These are phyloP conservation scores for Chaetomium cochliodes DNA, from an alignment of 495 filamentous ascomycete species.

Conservation along the genomic window DNA sequence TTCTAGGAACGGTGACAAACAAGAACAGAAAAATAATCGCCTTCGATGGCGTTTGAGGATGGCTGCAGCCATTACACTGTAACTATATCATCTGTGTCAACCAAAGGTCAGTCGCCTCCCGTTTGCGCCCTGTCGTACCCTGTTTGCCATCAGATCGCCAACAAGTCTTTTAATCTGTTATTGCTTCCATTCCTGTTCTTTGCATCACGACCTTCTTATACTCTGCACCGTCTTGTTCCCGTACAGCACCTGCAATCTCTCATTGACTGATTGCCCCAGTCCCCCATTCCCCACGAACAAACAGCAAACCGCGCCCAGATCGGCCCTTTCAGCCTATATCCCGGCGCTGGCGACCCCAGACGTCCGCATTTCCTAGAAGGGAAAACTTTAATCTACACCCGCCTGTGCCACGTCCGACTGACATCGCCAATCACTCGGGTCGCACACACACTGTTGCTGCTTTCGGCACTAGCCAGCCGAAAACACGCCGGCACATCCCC, in stretches of 20 bases:
- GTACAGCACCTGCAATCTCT: not conserved
- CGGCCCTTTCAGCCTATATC: conserved; percentile 37
- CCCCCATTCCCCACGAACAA: conserved; percentile 6
- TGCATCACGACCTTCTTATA: not conserved
- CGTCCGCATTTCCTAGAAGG: conserved; percentile 34
- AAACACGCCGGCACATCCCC: not conserved
- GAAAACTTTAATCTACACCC: conserved; percentile 30
- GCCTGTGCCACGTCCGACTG: conserved; percentile 9
- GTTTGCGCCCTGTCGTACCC: not conserved
- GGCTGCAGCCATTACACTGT: not conserved
- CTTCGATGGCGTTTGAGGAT: not conserved
- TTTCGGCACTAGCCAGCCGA: conserved; percentile 2
- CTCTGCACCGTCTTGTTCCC: not conserved
- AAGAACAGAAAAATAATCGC: not conserved
- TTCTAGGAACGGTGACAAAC: not conserved
- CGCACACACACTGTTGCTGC: not conserved
- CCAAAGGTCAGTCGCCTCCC: not conserved
- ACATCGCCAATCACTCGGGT: conserved; percentile 22
- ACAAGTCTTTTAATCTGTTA: not conserved
- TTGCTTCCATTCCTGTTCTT: not conserved
- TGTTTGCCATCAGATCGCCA: conserved; percentile 4
- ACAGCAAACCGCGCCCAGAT: conserved; percentile 16
- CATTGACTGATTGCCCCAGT: not conserved
- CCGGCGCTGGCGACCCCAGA: conserved; percentile 6
- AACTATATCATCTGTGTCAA: conserved; percentile 4